Base-by-base conservation (phyloP, 164 flowering plant genomes). In the Litsea cubeba region DNA sequence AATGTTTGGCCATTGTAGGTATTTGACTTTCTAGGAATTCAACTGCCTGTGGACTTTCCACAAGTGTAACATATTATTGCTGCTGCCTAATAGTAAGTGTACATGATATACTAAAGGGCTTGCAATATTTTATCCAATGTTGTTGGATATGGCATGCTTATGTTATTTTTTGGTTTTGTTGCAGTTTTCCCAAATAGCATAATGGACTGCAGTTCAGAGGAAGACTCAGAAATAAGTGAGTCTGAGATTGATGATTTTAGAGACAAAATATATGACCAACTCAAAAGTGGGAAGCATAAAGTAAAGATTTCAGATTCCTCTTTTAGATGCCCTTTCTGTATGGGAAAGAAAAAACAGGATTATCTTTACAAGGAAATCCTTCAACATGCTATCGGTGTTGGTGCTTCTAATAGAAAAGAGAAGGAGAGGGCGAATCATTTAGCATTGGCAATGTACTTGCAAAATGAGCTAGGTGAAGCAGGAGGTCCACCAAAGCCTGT, bases 381-480 rank as follows among this genome's bases (percentile, higher is more conserved):
- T 50, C 97, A 93, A 76, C 99, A 93, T 83, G 95, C 99, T 24
- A 74, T 86, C 77, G 92, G 88, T 8, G 85, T 92, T 74, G 84
- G 91, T 62, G 87, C 97, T 10, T 65, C 83, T 2, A 93, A 86
- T 82, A 85, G 91, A 77, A 87, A 79, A n/a, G 72, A 74, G 6
- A 87, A 84, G 76, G 88, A 88, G 25, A 91, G 86, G 79, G 98
- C 95, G 3, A 88, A 87, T 66, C 99, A 93, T 67, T 74, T 83
- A 18, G 97, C 93, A 20, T 76, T 95, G 80, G 86, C 70, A 4
- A 91, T 83, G 62, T 95, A 82, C 80, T 72, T 95, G 84, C 87
- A 84, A 74, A 86, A 65, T 18, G 91, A 95, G 73, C 40, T 85
- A 4, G 79, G 76, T 14, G 76, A 69, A 73, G 79, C 2, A 14